Evolutionary conservation across 2,329 filamentous ascomycete genomes (phyloP), one percentile per base, ranked within the genome.

Genomic region (Xylaria sp.): DNA sequence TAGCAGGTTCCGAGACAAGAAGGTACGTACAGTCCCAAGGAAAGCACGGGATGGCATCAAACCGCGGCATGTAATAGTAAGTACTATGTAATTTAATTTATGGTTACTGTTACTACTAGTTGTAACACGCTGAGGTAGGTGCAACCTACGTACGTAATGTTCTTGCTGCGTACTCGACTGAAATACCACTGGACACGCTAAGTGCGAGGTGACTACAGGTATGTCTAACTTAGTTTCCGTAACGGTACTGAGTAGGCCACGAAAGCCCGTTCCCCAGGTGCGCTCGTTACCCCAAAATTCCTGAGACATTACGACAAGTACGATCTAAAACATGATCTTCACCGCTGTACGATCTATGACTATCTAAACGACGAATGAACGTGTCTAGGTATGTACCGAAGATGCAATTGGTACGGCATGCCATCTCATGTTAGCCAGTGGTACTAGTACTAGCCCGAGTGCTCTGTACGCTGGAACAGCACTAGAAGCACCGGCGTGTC

Each of bases 1-100:
- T 70, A 41, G 60, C 60, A 58, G 50, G n/a, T 58, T 61, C 65
- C 68, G 65, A 64, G 65, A 68, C 60, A 64, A 62, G 64, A 66
- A 55, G 54, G 54, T 55, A 46, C 48, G 54, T 55, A 46, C 48
- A 59, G 61, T 61, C 18, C 34, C 46, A 59, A 44, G 20, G 51
- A 50, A 54, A 37, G 34, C 34, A 10, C 52, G 20, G 20, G 56
- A 50, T 23, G 20, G 50, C 25, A 64, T 41, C 52, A 48, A 56
- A 32, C 20, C n/a, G 12, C 63, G 51, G 52, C 37, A 57, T 52
- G 57, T 56, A 60, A n/a, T 28, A 44, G 13, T 4, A 20, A 7
- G n/a, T 48, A 48, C 20, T 48, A 48, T 48, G 46, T 48, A 7
- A 61, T 61, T 44, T 56, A 34, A 50, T 13, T 13, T 54, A 28